Evolutionary conservation across 371 early-diverging fungal species (phyloP).

Genomic region (Paraphysoderma sedebokerense): DNA sequence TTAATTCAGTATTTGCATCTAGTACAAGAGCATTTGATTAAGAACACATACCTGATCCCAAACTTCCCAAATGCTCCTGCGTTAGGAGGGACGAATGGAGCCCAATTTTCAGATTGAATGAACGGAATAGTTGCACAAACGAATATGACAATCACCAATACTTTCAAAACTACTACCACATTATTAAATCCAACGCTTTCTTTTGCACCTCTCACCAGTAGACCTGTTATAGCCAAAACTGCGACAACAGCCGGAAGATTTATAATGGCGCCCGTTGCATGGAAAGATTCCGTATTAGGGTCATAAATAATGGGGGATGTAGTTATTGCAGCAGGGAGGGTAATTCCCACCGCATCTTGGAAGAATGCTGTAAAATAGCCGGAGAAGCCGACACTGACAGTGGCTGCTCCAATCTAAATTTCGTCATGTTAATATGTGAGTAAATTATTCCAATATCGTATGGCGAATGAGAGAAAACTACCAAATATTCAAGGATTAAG

Average conservation of each 20-base stretch:
- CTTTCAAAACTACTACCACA: slow-evolving; percentile 49
- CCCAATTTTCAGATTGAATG: slow-evolving; percentile 46
- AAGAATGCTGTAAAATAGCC: slow-evolving; percentile 56
- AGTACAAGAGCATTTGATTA: not conserved
- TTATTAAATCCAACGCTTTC: slow-evolving; percentile 52
- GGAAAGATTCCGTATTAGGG: slow-evolving; percentile 19
- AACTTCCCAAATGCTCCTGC: not conserved
- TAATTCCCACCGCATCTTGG: slow-evolving; percentile 26
- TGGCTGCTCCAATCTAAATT: not conserved
- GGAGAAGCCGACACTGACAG: slow-evolving; percentile 52
- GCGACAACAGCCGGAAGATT: slow-evolving; percentile 58
- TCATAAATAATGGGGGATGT: slow-evolving; percentile 42
- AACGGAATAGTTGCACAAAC: slow-evolving; percentile 39
- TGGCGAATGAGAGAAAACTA: slow-evolving; percentile 56
- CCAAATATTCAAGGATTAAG: slow-evolving; percentile 64
- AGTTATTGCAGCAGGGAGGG: slow-evolving; percentile 26
- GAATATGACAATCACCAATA: slow-evolving; percentile 53
- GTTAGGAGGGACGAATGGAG: slow-evolving; percentile 55
- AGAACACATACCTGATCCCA: not conserved
- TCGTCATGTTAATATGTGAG: not conserved
- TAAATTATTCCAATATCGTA: no score
- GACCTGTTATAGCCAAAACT: slow-evolving; percentile 29
- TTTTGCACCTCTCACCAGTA: slow-evolving; percentile 49
- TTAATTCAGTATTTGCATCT: not conserved
- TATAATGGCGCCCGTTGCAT: slow-evolving; percentile 31